Evolutionary conservation across 2,329 filamentous ascomycete genomes (phyloP), one percentile per base, ranked within the genome.

Genomic region (Aspergillus fischeri): DNA sequence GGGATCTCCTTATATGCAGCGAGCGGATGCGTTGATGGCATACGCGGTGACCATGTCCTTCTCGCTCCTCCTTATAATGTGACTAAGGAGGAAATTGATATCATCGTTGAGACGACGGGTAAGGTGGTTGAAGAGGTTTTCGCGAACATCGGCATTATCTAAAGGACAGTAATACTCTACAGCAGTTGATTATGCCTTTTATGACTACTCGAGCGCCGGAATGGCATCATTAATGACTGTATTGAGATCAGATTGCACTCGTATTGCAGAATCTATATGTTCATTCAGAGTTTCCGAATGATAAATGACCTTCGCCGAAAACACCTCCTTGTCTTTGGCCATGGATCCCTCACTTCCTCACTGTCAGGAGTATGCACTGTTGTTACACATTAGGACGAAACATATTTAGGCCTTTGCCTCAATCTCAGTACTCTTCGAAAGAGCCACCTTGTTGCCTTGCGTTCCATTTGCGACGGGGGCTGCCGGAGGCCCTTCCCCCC

Each of bases 21-120:
- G 0, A 74, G 75, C 0, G 87, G 87, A 1, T 85, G 84, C 0
- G 82, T 77, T 0, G 85, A 89, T 48, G 78, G 81, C 1, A 67
- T 70, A n/a, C 68, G 69, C 1, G 88, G 89, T 9, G 89, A 92
- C 65, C 87, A 90, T 69, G 76, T 91, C 38, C 78, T 92, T 27
- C 65, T 92, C 10, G 83, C 87, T 1, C 89, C 89, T 4, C 81
- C 89, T 0, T 91, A 86, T 72, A 90, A 83, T 48, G 78, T 87
- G 24, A 84, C 80, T 1, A 72, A 73, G 47, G 76, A 77, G 7
- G 84, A 88, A 21, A 75, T 89, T 52, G 77, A 83, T 14, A 66
- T 75, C 25, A 82, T 88, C 53, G 83, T 83, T 2, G 73, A 80
- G 20, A 77, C 74, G 0, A 75, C 84, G 2, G 72, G 70, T 3